A percentile compares a stretch with the other conserved stretches of the same genome.
phyloP scores from a whole-genome alignment of 805 yeast genomes.

The Blastobotrys parvus region DNA sequence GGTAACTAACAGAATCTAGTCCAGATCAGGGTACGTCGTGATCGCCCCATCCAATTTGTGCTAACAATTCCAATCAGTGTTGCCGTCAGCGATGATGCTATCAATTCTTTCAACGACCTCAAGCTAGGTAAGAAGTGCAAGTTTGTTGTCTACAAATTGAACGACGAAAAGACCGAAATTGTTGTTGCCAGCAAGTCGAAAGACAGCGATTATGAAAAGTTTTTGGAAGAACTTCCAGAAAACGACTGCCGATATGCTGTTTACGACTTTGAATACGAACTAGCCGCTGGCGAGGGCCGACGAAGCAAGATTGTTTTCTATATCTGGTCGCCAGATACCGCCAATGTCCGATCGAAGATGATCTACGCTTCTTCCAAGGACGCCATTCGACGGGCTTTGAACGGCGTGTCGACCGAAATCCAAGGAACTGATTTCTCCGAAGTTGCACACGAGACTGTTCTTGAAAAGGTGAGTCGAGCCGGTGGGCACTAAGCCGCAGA shows the following conservation, averaged over 20 bases:
- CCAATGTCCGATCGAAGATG: conserved; percentile 91
- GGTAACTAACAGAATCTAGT: too few relatives aligned
- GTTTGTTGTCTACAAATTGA: conserved; percentile 73
- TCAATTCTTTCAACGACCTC: conserved; percentile 89
- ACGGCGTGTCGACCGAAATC: conserved; percentile 87
- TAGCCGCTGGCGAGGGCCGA: conserved; percentile 87
- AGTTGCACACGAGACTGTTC: conserved; percentile 88
- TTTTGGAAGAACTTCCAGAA: conserved; percentile 86
- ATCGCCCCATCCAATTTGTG: neutral
- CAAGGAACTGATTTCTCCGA: conserved; percentile 98
- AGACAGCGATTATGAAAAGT: conserved; percentile 70
- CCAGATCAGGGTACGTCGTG: conserved; percentile 5
- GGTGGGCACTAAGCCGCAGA: conserved; percentile 50
- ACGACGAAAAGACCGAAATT: conserved; percentile 82
- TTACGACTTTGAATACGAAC: conserved; percentile 93
- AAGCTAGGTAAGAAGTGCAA: conserved; percentile 77
- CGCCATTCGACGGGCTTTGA: conserved; percentile 93
- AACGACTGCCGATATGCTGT: conserved; percentile 94
- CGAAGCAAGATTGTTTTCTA: conserved; percentile 63
- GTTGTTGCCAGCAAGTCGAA: conserved; percentile 79
- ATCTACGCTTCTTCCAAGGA: conserved; percentile 97
- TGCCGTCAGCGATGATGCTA: conserved; percentile 82
- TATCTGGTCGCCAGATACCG: conserved; percentile 98
- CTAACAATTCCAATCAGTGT: conserved; percentile 42
- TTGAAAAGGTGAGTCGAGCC: conserved; percentile 82